Base-by-base conservation (phyloP, 2,329 filamentous ascomycete species). In the Aspergillus pseudotamarii region DNA sequence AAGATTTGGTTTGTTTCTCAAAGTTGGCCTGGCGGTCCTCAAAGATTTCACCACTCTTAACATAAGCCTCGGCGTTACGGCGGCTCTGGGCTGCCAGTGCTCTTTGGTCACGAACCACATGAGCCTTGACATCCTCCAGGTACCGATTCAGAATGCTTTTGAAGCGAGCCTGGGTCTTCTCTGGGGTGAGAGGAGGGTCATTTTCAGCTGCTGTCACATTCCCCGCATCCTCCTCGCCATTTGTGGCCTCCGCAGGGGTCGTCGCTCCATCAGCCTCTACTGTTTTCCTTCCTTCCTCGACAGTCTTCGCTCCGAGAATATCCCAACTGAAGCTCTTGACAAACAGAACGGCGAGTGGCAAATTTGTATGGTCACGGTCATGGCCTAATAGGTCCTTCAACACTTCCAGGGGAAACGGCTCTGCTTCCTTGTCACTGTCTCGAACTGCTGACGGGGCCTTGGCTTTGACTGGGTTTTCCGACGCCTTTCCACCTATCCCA, bases 281-380 rank as follows among this genome's bases (percentile, higher is more conserved):
- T 12, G 86, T 89, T 79, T 93, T 97, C 62, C 94, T 89, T n/a
- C 91, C 89, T 65, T 96, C 93, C 9, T 89, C 85, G 14, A 86
- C 81, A 34, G 88, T 81, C 71, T 89, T 93, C 30, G 94, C 88
- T 2, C 95, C 95, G 16, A 99, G 81, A 41, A 98, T 87, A 79
- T 99, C 96, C 94, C 94, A 99, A 66, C 91, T 90, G 72, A 98
- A 99, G 21, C 92, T 90, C 80, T 97, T 99, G 69, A 97, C 94
- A 73, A 99, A 99, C 16, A 96, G 86, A 58, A 98, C 95, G 6
- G 97, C 90, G 53, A 99, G 82, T 1, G 95, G 93, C 50, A 99
- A 81, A 73, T 98, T 99, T 60, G 88, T 83, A 74, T 98, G 95
- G 70, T 99, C 94, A 60, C 93, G 88, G 76, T 99, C 95, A 74